Base-by-base conservation (phyloP, 805 yeast species). In the Candida insectorum region DNA sequence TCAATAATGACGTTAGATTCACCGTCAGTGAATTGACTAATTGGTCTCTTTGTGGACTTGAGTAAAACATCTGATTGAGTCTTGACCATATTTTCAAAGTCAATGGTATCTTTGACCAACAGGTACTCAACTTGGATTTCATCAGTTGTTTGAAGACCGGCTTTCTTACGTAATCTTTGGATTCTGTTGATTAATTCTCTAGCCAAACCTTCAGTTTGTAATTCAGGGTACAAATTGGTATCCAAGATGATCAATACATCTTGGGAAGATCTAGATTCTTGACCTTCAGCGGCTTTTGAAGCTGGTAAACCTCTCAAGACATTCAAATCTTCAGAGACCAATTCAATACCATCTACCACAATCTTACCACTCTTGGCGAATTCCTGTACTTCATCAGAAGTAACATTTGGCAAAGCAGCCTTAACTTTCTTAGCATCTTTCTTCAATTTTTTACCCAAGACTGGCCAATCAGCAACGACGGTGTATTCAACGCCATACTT, bases 381-480 rank as follows among this genome's bases (percentile, higher is more conserved):
- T 20, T 65, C 56, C 62, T 85, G 85, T 31, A 93, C 96, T 38
- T 87, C 89, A 11, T 71, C 84, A 8, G 97, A 83, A 14, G 91
- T 66, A 32, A 93, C 75, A 7, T 54, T 55, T 44, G 97, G 97
- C 49, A 93, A 74, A 12, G 94, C 97, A 54, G 81, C 95, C 74
- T 91, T 94, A 40, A 93, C 98, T 60, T 78, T 81, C 68, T 85
- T 87, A 41, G 85, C 94, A 51, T 89, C 97, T 58, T 81, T 80
- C 79, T 88, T 91, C 63, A 93, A 77, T 66, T 93, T 93, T 75
- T 91, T 93, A 68, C 99, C 99, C 48, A 93, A 75, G 14, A 88
- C 86, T 38, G 97, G 96, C 98, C 99, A 93, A 69, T 93, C 99
- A 30, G 98, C 98, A 60, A 85, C 94, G 26, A 91, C 97, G 44